Conservation (phyloP, 2,329 filamentous ascomycete genomes). For the Dactylellina parvicollis region DNA sequence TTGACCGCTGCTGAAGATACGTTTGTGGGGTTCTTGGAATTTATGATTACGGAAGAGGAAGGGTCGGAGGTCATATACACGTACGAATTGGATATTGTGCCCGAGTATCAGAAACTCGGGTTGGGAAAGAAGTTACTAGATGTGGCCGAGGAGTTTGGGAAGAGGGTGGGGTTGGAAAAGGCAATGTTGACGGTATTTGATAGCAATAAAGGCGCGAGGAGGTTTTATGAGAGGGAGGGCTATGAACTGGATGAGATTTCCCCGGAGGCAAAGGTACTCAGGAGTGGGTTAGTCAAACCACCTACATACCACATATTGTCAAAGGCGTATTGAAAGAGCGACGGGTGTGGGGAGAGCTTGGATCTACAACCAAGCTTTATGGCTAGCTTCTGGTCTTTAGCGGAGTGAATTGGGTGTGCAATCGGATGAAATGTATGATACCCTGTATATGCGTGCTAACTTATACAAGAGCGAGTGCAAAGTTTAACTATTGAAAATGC, state of each 20-base stretch:
- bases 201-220: slow-evolving; percentile 55
- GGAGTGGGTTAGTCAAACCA: slow-evolving; percentile 65
- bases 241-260: slow-evolving; percentile 65
- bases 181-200: slow-evolving; percentile 57
- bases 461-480: background rate
- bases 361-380: too few relatives aligned
- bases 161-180: slow-evolving; percentile 55
- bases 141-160: slow-evolving; percentile 56
- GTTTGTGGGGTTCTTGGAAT: slow-evolving; percentile 56
- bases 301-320: slow-evolving; percentile 68
- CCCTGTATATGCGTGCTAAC: slow-evolving; percentile 1
- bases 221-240: slow-evolving; percentile 56
- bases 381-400: too few relatives aligned
- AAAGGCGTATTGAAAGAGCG: slow-evolving; percentile 59
- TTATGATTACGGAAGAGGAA: slow-evolving; percentile 57
- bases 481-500: background rate
- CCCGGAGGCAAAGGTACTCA: slow-evolving; percentile 64
- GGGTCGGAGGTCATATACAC: slow-evolving; percentile 56
- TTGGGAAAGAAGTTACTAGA: slow-evolving; percentile 53
- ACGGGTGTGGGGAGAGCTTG: too few relatives aligned
- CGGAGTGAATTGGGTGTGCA: background rate
- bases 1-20: slow-evolving; percentile 66
- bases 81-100: slow-evolving; percentile 56
- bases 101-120: slow-evolving; percentile 40
- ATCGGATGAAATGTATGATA: background rate